Evolutionary conservation across 2,329 filamentous ascomycete genomes (phyloP), one percentile per base, ranked within the genome.

Genomic region (Mycocentrospora acerina): DNA sequence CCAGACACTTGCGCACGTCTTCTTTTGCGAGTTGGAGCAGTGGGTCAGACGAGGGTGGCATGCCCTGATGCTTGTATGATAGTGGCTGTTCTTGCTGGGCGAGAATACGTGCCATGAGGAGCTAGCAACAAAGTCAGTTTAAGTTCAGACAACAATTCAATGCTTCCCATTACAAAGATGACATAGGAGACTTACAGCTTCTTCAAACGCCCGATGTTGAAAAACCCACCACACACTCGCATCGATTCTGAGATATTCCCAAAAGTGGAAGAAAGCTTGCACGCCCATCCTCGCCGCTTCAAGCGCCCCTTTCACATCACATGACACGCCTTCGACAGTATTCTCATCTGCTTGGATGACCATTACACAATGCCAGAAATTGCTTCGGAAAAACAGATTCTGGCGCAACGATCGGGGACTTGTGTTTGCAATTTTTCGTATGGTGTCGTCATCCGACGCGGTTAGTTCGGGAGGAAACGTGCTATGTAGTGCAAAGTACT

Each of bases 141-240:
- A n/a, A 11, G 13, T 30, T 15, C 10, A 11, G 6, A 15, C 12
- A 30, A 15, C 6, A 15, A 17, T 15, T n/a, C 13, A 14, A 17
- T 9, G 22, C 2, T 2, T n/a, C 14, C 13, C 7, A 5, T 33
- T 10, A 3, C 17, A 7, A n/a, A 19, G 10, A 24, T 10, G 7
- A 27, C 15, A 27, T 15, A 17, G 34, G 8, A 26, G 6, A 86
- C 86, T 66, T 80, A 87, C 58, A 22, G 84, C 84, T 70, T 90
- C 86, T 35, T 90, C 74, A 58, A 90, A 90, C 0, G 86, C 86
- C 1, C 87, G 74, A 60, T 90, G 87, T 61, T 89, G 87, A 51
- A 90, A 88, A 1, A 88, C 85, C 86, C 86, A 91, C 86, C 86
- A 90, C 1, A 90, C 86, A 11, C 82, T 77, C 1, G 85, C 85